phyloP scores from a whole-genome alignment of 75 land plant species.

The Gnetum montanum region DNA sequence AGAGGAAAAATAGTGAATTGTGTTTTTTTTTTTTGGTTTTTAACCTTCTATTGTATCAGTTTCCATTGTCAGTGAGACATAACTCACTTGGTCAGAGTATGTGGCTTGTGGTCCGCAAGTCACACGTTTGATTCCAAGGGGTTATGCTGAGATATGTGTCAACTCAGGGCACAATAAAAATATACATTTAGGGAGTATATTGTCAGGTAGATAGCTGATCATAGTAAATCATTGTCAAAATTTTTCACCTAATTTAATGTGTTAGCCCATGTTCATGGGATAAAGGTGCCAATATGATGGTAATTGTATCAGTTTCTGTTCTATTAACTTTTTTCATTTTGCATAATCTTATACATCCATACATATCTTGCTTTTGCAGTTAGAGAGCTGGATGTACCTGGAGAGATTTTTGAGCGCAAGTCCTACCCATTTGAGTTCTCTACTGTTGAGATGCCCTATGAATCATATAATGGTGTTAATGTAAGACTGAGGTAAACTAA shows the following conservation, averaged over 20 bases:
- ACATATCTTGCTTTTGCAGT: constrained; percentile 36
- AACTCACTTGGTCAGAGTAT: no score
- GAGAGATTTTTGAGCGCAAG: constrained; percentile 85
- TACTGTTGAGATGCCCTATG: constrained; percentile 98
- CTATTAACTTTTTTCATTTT: no score
- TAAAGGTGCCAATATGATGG: no score
- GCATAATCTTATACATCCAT: neutral
- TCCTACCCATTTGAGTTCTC: constrained; percentile 96
- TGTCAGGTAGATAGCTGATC: neutral
- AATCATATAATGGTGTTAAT: constrained; percentile 95
- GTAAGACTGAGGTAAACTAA: constrained; percentile 81
- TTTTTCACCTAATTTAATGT: neutral
- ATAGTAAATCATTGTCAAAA: neutral
- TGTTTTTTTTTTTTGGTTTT: neutral
- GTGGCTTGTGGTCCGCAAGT: no score
- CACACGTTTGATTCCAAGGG: no score
- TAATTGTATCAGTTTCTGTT: no score
- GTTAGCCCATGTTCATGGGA: neutral
- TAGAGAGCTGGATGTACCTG: constrained; percentile 96
- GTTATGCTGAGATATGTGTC: neutral
- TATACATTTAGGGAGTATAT: neutral
- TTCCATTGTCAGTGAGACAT: no score
- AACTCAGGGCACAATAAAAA: neutral
- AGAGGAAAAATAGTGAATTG: constrained; percentile 11
- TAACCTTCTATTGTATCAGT: no score